These are phyloP conservation scores for Russula virescens DNA, from an alignment of 768 basidiomycete genomes.

Conservation along the genomic window DNA sequence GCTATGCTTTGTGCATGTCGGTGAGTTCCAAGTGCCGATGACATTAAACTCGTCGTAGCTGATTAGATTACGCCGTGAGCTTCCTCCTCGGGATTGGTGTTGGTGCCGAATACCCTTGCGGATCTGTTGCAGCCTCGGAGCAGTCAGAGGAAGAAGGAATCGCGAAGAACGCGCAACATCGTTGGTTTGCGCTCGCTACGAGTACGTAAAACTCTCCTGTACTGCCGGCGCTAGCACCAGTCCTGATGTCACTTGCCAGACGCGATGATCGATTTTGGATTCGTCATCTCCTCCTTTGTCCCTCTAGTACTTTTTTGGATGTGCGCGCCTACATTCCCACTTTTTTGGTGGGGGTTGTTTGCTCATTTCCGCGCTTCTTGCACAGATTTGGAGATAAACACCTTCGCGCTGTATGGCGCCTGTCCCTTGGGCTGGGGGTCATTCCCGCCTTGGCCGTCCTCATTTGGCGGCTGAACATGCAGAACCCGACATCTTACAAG, in stretches of 20 bases:
- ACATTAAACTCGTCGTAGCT: background rate
- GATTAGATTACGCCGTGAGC: slow-evolving; percentile 33
- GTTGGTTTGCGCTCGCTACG: slow-evolving; percentile 84
- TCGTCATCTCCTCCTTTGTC: slow-evolving; percentile 73
- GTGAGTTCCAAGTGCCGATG: slow-evolving; percentile 33
- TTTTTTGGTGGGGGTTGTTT: background rate
- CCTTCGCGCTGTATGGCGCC: slow-evolving; percentile 80
- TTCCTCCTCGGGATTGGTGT: slow-evolving; percentile 87
- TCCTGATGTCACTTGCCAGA: slow-evolving; percentile 38
- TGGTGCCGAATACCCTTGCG: slow-evolving; percentile 87
- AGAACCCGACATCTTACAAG: slow-evolving; percentile 68
- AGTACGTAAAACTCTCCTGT: slow-evolving; percentile 45
- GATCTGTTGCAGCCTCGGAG: slow-evolving; percentile 83
- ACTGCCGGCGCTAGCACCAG: background rate
- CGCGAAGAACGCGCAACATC: slow-evolving; percentile 72
- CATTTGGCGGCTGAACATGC: slow-evolving; percentile 81
- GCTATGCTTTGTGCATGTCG: slow-evolving; percentile 77
- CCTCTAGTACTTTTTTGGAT: slow-evolving; percentile 89
- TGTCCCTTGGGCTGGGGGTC: slow-evolving; percentile 78
- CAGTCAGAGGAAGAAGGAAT: slow-evolving; percentile 82
- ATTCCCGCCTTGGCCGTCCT: slow-evolving; percentile 79
- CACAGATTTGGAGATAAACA: slow-evolving; percentile 69
- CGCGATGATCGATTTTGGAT: slow-evolving; percentile 80
- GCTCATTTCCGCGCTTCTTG: background rate
- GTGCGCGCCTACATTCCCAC: slow-evolving; percentile 37